Evolutionary conservation across 352 stramenopile species (phyloP).

Genomic region (Phytophthora hibernalis): DNA sequence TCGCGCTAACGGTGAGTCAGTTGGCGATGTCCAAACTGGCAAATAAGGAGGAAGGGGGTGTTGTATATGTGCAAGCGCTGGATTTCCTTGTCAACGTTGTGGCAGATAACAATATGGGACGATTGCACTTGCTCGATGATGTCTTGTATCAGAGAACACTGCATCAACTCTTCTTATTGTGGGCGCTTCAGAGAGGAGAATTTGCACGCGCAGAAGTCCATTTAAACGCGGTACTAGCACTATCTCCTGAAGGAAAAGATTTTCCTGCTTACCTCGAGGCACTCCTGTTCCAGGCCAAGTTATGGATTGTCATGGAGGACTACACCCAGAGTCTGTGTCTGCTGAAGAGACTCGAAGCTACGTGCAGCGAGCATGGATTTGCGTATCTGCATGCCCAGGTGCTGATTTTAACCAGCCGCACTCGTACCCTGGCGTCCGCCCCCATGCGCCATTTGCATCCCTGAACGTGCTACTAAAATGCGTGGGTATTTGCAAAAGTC

Average conservation of each 20-base stretch:
- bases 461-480: constrained; percentile 50
- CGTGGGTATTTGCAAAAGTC: constrained; percentile 53
- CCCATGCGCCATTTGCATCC: constrained; percentile 59
- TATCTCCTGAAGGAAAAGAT: constrained; percentile 61
- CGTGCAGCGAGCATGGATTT: constrained; percentile 51
- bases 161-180: constrained; percentile 60
- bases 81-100: constrained; percentile 43
- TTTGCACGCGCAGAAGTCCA: constrained; percentile 49
- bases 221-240: constrained; percentile 44
- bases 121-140: constrained; percentile 42
- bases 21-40: constrained; percentile 48
- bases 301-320: constrained; percentile 47
- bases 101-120: background rate
- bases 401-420: constrained; percentile 53
- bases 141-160: constrained; percentile 53
- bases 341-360: constrained; percentile 48
- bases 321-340: constrained; percentile 46
- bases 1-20: constrained; percentile 58
- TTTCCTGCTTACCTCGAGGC: constrained; percentile 56
- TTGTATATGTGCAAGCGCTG: constrained; percentile 45
- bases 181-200: constrained; percentile 60
- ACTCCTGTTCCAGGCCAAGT: constrained; percentile 36
- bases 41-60: constrained; percentile 7
- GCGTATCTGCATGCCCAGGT: constrained; percentile 59
- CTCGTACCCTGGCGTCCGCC: constrained; percentile 39